These are phyloP conservation scores for Globisporangium middletonii DNA, from an alignment of 352 stramenopile species.

Conservation along the genomic window DNA sequence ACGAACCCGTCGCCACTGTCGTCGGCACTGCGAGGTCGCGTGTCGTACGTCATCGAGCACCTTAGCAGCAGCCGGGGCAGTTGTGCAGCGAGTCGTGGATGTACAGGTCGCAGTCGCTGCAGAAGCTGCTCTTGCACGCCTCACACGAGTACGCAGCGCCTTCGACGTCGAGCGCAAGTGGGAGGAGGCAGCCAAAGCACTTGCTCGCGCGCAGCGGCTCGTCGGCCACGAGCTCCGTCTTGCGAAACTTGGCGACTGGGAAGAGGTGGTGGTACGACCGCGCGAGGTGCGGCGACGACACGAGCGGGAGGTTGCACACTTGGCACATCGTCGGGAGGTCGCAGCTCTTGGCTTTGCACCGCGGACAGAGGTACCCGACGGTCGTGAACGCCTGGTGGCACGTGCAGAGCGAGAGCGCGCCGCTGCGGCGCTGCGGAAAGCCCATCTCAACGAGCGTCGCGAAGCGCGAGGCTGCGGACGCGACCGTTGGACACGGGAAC, in stretches of 20 bases:
- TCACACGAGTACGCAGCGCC: slow-evolving; percentile 78
- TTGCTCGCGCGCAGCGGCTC: slow-evolving; percentile 29
- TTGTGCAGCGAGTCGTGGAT: slow-evolving; percentile 98
- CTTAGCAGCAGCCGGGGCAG: slow-evolving; percentile 91
- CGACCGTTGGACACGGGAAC: slow-evolving; percentile 88
- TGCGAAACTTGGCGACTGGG: slow-evolving; percentile 92
- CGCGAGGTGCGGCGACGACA: slow-evolving; percentile 95
- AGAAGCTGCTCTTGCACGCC: slow-evolving; percentile 91
- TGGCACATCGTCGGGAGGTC: slow-evolving; percentile 95
- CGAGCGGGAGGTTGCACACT: slow-evolving; percentile 96
- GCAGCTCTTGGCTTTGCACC: slow-evolving; percentile 92
- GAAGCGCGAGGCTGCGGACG: slow-evolving; percentile 57
- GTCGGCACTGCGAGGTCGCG: no score
- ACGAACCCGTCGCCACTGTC: no score
- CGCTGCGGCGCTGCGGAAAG: slow-evolving; percentile 69
- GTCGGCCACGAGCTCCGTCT: slow-evolving; percentile 38
- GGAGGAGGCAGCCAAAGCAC: slow-evolving; percentile 79
- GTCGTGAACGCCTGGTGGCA: slow-evolving; percentile 86
- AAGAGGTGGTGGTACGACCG: slow-evolving; percentile 98
- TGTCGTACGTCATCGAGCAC: no score
- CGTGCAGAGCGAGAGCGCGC: slow-evolving; percentile 75
- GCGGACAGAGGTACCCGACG: slow-evolving; percentile 91
- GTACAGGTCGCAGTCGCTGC: slow-evolving; percentile 96
- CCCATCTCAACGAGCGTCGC: slow-evolving; percentile 83
- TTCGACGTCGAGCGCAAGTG: slow-evolving; percentile 39